Evolutionary conservation across 495 filamentous ascomycete species (phyloP).

Genomic region (Penicillium malachiteum): DNA sequence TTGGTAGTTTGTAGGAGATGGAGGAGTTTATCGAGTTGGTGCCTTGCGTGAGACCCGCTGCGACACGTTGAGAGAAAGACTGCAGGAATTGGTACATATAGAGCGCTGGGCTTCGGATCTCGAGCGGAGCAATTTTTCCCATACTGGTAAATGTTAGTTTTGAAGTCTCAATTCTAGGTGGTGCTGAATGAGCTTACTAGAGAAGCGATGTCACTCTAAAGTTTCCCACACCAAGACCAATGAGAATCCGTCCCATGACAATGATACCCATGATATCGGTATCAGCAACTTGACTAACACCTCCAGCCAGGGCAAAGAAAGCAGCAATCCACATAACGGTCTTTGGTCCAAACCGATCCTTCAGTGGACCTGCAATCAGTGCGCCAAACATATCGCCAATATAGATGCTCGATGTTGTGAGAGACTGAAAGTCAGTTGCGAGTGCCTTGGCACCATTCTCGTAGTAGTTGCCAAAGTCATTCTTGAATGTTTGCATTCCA

Average conservation of each 20-base stretch:
- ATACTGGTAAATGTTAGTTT: slow-evolving; percentile 9
- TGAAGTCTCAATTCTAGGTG: background rate
- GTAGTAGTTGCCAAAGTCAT: slow-evolving; percentile 21
- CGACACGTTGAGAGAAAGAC: slow-evolving; percentile 35
- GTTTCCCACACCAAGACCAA: slow-evolving; percentile 26
- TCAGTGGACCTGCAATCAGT: slow-evolving; percentile 20
- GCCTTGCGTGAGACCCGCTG: slow-evolving; percentile 32
- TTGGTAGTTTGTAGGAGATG: slow-evolving; percentile 32
- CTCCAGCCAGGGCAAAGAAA: slow-evolving; percentile 21
- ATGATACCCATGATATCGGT: slow-evolving; percentile 2
- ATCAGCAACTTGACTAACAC: slow-evolving; percentile 18
- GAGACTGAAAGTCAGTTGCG: slow-evolving; percentile 19
- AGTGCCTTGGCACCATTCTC: slow-evolving; percentile 16
- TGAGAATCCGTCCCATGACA: slow-evolving; percentile 21
- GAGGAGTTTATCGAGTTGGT: slow-evolving; percentile 25
- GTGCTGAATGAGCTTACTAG: slow-evolving; percentile 5
- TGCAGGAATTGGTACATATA: slow-evolving; percentile 38
- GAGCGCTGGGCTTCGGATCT: slow-evolving; percentile 35
- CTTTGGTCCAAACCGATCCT: slow-evolving; percentile 19
- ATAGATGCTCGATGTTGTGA: slow-evolving; percentile 27
- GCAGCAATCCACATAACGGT: slow-evolving; percentile 21
- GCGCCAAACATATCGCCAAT: slow-evolving; percentile 28
- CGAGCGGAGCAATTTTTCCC: slow-evolving; percentile 34
- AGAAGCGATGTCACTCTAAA: slow-evolving; percentile 28
- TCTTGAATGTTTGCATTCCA: slow-evolving; percentile 23